Evolutionary conservation across 306 rosid genomes (phyloP).

Genomic region (Carpinus fangiana): DNA sequence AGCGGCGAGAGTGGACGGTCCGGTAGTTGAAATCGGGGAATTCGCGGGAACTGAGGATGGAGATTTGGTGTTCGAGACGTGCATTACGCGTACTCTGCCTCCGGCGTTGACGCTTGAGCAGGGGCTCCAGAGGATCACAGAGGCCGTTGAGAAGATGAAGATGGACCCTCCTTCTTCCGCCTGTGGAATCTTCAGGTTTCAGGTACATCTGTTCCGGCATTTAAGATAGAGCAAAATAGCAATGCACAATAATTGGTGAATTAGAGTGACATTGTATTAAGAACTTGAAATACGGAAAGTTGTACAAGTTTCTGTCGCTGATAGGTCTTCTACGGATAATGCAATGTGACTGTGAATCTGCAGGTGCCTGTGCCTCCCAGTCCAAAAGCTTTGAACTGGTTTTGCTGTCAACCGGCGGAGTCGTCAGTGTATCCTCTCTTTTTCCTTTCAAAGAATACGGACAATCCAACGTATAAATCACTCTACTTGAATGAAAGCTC

Average conservation of each 20-base stretch:
- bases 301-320: neutral
- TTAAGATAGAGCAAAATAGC: neutral
- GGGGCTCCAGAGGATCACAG: constrained; percentile 62
- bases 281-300: constrained; percentile 20
- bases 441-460: constrained; percentile 62
- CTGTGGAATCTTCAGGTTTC: constrained; percentile 72
- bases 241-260: no score
- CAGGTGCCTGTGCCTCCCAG: constrained; percentile 90
- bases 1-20: constrained; percentile 40
- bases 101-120: constrained; percentile 77
- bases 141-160: constrained; percentile 60
- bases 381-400: constrained; percentile 75
- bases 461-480: constrained; percentile 49
- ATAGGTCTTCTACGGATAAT: neutral
- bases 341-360: constrained; percentile 26
- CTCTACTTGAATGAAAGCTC: constrained; percentile 60
- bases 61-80: constrained; percentile 62
- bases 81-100: constrained; percentile 59
- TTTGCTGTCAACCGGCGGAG: constrained; percentile 77
- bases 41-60: constrained; percentile 36
- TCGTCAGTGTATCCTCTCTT: constrained; percentile 72
- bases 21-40: constrained; percentile 26
- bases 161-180: constrained; percentile 47
- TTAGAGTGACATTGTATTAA: neutral
- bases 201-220: constrained; percentile 40